These are phyloP conservation scores for Yamadazyma buinensis DNA, from an alignment of 1,139 yeast species.

Conservation along the genomic window DNA sequence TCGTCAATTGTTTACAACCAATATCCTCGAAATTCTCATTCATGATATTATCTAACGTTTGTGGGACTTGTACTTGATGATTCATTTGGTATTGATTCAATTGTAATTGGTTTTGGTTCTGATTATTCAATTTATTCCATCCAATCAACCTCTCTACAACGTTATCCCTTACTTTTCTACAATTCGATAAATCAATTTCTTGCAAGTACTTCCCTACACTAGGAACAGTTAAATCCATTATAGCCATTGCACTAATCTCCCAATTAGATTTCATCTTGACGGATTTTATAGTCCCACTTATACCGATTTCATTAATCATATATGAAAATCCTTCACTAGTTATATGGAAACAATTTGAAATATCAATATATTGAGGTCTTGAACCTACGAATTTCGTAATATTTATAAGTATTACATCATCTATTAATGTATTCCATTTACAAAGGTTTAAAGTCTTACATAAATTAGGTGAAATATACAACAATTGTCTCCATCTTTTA, in stretches of 20 bases:
- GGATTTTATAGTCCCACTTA: conserved; percentile 51
- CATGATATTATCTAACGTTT: conserved; percentile 7
- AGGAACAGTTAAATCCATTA: conserved; percentile 70
- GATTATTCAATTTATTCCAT: conserved; percentile 26
- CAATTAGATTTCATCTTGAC: conserved; percentile 67
- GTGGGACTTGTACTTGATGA: too few species aligned
- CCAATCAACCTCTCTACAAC: conserved; percentile 67
- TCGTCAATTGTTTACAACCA: conserved; percentile 58
- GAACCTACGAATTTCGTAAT: conserved; percentile 70
- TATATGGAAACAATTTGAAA: conserved; percentile 71
- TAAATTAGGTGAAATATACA: conserved; percentile 53
- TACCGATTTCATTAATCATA: conserved; percentile 68
- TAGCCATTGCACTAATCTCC: conserved; percentile 78
- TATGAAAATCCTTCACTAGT: conserved; percentile 73
- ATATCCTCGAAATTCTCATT: conserved; percentile 20
- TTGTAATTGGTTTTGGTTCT: too few species aligned
- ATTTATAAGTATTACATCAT: conserved; percentile 52
- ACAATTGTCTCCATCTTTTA: conserved; percentile 62
- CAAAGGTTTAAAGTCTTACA: conserved; percentile 51
- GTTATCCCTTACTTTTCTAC: conserved; percentile 69
- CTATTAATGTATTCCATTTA: conserved; percentile 57
- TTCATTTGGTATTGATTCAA: too few species aligned
- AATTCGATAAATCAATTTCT: conserved; percentile 65
- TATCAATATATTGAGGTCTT: conserved; percentile 57
- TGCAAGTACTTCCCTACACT: conserved; percentile 57